phyloP scores from a whole-genome alignment of 495 filamentous ascomycete genomes.

The Mytilinidion resinicola region DNA sequence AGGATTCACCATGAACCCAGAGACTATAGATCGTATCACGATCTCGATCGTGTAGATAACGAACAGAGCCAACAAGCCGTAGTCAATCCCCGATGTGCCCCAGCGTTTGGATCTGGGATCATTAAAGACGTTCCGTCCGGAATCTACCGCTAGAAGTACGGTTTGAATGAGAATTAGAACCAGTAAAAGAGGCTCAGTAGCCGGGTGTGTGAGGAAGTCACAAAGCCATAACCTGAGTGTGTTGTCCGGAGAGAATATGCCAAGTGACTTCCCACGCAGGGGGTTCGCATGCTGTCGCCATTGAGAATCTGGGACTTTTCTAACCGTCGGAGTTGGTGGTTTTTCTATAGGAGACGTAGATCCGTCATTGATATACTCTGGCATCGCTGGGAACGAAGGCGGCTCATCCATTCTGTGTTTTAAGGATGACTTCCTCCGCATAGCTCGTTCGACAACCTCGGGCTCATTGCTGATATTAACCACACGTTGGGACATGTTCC shows the following conservation, averaged over 20 bases:
- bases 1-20: slow-evolving; percentile 84
- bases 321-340: slow-evolving; percentile 22
- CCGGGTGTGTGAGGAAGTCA: slow-evolving; percentile 78
- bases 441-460: slow-evolving; percentile 67
- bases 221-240: slow-evolving; percentile 67
- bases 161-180: slow-evolving; percentile 84
- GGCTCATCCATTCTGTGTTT: slow-evolving; percentile 49
- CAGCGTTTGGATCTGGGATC: slow-evolving; percentile 49
- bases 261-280: slow-evolving; percentile 77
- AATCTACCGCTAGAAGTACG: slow-evolving; percentile 75
- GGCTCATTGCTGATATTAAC: slow-evolving; percentile 93
- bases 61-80: slow-evolving; percentile 74
- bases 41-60: slow-evolving; percentile 87
- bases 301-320: slow-evolving; percentile 3
- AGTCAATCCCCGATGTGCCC: slow-evolving; percentile 68
- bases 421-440: slow-evolving; percentile 57
- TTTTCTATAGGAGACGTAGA: slow-evolving; percentile 46
- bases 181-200: slow-evolving; percentile 81
- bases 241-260: slow-evolving; percentile 74
- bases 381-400: slow-evolving; percentile 52
- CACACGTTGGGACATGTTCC: slow-evolving; percentile 94
- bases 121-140: slow-evolving; percentile 59
- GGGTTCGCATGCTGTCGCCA: slow-evolving; percentile 63
- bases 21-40: slow-evolving; percentile 75
- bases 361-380: slow-evolving; percentile 52